Conservation (phyloP, 208 protist genomes). For the Wallacemonas sp. region DNA sequence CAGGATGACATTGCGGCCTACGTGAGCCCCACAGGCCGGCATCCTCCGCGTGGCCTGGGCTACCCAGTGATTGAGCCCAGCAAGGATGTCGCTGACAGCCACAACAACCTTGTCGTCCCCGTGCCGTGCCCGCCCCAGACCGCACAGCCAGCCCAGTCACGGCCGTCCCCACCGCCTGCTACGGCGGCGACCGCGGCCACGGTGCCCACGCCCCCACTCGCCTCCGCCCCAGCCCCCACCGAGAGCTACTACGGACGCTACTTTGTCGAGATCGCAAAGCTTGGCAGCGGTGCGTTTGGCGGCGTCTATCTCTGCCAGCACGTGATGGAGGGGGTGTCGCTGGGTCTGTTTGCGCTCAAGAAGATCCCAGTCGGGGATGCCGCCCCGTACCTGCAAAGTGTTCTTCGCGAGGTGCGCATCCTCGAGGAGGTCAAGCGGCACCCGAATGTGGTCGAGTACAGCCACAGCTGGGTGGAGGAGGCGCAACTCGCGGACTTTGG, state of each 20-base stretch:
- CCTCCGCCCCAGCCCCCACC: slow-evolving; percentile 2
- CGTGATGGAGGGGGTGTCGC: slow-evolving; percentile 73
- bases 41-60: background rate
- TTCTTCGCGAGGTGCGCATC: slow-evolving; percentile 83
- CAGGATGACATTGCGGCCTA: slow-evolving; percentile 15
- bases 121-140: slow-evolving; percentile 1
- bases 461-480: slow-evolving; percentile 89
- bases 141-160: slow-evolving; percentile 3
- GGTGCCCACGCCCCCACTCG: slow-evolving; percentile 1
- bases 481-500: slow-evolving; percentile 87
- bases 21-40: slow-evolving; percentile 23
- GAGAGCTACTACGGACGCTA: slow-evolving; percentile 82
- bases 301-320: slow-evolving; percentile 89
- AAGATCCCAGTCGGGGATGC: slow-evolving; percentile 91
- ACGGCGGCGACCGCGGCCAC: slow-evolving; percentile 6
- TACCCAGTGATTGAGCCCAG: background rate
- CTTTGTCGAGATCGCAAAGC: slow-evolving; percentile 83
- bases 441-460: slow-evolving; percentile 91
- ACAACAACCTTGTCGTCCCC: background rate
- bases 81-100: too few species aligned
- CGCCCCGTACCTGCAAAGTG: slow-evolving; percentile 70
- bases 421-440: slow-evolving; percentile 82
- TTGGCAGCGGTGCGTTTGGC: slow-evolving; percentile 84
- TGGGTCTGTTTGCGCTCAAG: slow-evolving; percentile 89
- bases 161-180: background rate